A percentile compares a stretch with the other conserved stretches of the same genome.
These are phyloP conservation scores for Silene vulgaris DNA, from an alignment of 179 eudicot species.

Conservation along the genomic window DNA sequence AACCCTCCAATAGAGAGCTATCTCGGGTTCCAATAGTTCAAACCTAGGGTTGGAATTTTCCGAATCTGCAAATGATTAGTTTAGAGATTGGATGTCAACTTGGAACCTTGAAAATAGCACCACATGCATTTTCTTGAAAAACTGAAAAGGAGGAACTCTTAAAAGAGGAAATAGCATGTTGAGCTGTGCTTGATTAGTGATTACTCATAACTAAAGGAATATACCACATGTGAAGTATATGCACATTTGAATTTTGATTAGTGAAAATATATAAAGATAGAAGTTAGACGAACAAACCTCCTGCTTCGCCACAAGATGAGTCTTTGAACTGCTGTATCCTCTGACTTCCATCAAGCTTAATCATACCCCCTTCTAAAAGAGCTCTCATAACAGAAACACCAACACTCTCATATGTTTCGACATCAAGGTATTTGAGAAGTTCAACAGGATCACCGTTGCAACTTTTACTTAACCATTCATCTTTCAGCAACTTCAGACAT, in stretches of 20 bases:
- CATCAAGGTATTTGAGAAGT: slow-evolving; percentile 93
- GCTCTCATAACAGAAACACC: slow-evolving; percentile 75
- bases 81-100: slow-evolving; percentile 7
- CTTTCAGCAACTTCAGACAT: slow-evolving; percentile 77
- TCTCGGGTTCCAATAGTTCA: slow-evolving; percentile 73
- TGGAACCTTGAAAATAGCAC: slow-evolving; percentile 5
- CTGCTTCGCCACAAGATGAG: slow-evolving; percentile 32
- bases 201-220: neutral
- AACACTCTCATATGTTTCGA: slow-evolving; percentile 89
- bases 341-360: slow-evolving; percentile 50
- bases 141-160: neutral
- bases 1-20: slow-evolving; percentile 83
- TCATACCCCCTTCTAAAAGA: slow-evolving; percentile 61
- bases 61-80: slow-evolving; percentile 23
- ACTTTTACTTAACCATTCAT: slow-evolving; percentile 86
- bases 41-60: slow-evolving; percentile 35
- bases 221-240: neutral
- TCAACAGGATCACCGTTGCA: slow-evolving; percentile 70
- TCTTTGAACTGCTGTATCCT: slow-evolving; percentile 41
- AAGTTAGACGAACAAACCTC: slow-evolving; percentile 44
- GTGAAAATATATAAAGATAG: slow-evolving; percentile 12
- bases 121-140: neutral
- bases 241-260: neutral
- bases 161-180: neutral
- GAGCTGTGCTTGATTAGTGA: neutral